A percentile compares a stretch with the other conserved stretches of the same genome.
Conservation (phyloP, 73 alveolate genomes). For the Diophrys sp. region DNA sequence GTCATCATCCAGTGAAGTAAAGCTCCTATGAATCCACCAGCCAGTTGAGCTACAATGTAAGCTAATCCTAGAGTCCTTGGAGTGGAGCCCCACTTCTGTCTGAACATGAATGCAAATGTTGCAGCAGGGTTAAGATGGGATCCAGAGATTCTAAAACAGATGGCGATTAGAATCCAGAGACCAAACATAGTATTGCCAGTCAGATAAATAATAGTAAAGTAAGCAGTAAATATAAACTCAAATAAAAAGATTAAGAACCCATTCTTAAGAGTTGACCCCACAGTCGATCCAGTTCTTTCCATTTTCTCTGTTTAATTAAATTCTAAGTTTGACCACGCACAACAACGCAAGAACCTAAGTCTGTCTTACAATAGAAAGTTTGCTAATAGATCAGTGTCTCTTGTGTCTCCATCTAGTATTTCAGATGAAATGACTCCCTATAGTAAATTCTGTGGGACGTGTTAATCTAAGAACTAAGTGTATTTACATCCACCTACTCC, state of each 20-base stretch:
- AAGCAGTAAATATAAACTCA: constrained; percentile 28
- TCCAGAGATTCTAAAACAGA: constrained; percentile 51
- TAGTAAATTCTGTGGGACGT: no score
- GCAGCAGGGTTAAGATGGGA: constrained; percentile 64
- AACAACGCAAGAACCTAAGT: no score
- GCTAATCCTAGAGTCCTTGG: constrained; percentile 58
- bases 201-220: constrained; percentile 36
- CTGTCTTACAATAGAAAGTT: no score
- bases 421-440: no score
- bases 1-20: constrained; percentile 15
- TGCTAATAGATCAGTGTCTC: no score
- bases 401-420: no score
- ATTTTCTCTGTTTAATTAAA: neutral
- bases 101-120: constrained; percentile 53
- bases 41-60: constrained; percentile 40
- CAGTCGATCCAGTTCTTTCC: constrained; percentile 15
- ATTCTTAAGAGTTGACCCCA: constrained; percentile 3
- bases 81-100: constrained; percentile 43
- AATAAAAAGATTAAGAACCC: constrained; percentile 39
- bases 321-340: no score
- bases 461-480: no score
- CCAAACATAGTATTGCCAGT: constrained; percentile 23
- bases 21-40: constrained; percentile 56
- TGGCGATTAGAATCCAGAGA: constrained; percentile 29
- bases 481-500: no score